A percentile compares a stretch with the other conserved stretches of the same genome.
Evolutionary conservation across 805 yeast species (phyloP).

Genomic region (Nakazawaea sp.): DNA sequence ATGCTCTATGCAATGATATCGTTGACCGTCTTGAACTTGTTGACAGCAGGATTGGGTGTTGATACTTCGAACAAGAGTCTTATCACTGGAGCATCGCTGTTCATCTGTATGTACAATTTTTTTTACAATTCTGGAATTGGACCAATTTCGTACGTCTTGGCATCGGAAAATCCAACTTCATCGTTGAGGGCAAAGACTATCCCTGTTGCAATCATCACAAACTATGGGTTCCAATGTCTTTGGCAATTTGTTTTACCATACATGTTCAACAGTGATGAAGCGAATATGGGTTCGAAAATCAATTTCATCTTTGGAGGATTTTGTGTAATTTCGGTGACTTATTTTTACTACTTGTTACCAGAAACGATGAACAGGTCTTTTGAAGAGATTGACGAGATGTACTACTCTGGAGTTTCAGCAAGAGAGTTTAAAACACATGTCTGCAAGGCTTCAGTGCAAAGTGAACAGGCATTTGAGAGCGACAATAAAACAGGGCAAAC

Average conservation of each 20-base stretch:
- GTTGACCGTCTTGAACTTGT: conserved; percentile 18
- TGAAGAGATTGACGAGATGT: conserved; percentile 54
- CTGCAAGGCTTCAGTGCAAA: conserved; percentile 1
- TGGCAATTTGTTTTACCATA: conserved; percentile 10
- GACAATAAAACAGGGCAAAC: no score
- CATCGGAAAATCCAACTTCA: conserved; percentile 10
- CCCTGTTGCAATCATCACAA: conserved; percentile 4
- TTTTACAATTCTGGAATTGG: conserved; percentile 24
- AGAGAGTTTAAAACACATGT: conserved; percentile 21
- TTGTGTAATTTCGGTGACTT: conserved; percentile 18
- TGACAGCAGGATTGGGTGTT: conserved; percentile 22
- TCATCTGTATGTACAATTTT: conserved; percentile 18
- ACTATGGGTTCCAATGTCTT: conserved; percentile 8
- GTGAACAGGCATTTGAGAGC: neutral
- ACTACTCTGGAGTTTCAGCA: conserved; percentile 25
- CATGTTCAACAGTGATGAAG: conserved; percentile 12
- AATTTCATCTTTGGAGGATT: conserved; percentile 10
- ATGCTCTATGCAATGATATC: conserved; percentile 21
- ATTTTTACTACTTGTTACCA: conserved; percentile 48
- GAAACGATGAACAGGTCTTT: conserved; percentile 53
- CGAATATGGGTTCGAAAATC: conserved; percentile 10
- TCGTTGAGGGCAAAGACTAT: conserved; percentile 9
- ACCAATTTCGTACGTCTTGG: conserved; percentile 21
- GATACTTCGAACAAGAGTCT: conserved; percentile 14
- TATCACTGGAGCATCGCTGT: conserved; percentile 23